Evolutionary conservation across 2,329 filamentous ascomycete genomes (phyloP).

Genomic region (Penicillium sp.): DNA sequence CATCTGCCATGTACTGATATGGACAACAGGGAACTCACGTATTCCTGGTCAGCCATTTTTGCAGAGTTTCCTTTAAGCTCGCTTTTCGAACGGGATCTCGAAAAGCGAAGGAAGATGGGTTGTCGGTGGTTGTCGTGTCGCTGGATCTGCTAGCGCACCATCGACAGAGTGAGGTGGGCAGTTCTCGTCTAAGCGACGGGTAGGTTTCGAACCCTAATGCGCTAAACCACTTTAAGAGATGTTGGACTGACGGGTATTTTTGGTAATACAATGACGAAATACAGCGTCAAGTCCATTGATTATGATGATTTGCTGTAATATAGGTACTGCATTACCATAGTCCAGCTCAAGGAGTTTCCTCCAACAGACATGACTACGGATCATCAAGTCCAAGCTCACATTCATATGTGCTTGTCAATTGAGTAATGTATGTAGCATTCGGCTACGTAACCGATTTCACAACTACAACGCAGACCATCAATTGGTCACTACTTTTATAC

Average conservation of each 20-base stretch:
- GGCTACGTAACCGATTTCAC: no score
- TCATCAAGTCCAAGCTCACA: no score
- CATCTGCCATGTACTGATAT: conserved; percentile 16
- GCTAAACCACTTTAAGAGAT: conserved; percentile 25
- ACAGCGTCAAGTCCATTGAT: not conserved
- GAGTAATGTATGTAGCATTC: no score
- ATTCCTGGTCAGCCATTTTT: conserved; percentile 84
- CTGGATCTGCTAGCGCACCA: conserved; percentile 30
- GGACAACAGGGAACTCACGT: conserved; percentile 58
- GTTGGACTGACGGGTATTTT: no score
- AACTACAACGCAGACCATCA: not conserved
- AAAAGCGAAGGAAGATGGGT: conserved; percentile 42
- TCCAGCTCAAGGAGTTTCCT: no score
- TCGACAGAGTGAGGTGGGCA: conserved; percentile 31
- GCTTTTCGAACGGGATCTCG: conserved; percentile 43
- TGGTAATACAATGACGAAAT: not conserved
- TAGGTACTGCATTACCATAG: not conserved
- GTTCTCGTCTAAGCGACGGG: conserved; percentile 41
- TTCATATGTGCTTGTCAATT: no score
- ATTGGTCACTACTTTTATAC: conserved; percentile 9
- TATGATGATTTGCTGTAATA: not conserved
- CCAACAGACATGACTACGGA: no score
- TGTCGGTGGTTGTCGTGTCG: conserved; percentile 37
- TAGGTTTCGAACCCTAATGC: conserved; percentile 40
- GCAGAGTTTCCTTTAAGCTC: conserved; percentile 45